phyloP scores from a whole-genome alignment of 2,329 filamentous ascomycete species.

The Pseudopyricularia javanii region DNA sequence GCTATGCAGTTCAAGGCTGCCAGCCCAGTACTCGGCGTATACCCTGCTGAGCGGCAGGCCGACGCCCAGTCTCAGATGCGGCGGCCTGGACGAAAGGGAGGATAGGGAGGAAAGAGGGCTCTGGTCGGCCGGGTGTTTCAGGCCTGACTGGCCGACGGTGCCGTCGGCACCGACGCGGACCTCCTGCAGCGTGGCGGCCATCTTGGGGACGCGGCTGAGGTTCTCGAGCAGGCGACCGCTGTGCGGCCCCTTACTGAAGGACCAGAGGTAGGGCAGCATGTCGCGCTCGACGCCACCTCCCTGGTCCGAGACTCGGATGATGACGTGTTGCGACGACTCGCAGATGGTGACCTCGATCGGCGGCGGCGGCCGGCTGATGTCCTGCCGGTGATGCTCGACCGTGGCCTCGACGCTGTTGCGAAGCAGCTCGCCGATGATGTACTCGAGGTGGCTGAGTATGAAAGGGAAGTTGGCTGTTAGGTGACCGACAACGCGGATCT shows the following conservation, averaged over 20 bases:
- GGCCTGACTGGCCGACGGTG: constrained; percentile 4
- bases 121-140: constrained; percentile 20
- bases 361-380: constrained; percentile 36
- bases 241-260: constrained; percentile 85
- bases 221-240: constrained; percentile 71
- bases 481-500: constrained; percentile 75
- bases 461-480: constrained; percentile 88
- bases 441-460: constrained; percentile 90
- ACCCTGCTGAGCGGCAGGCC: constrained; percentile 86
- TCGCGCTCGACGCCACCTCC: constrained; percentile 84
- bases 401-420: constrained; percentile 91
- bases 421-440: constrained; percentile 89
- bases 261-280: constrained; percentile 84
- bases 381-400: constrained; percentile 42
- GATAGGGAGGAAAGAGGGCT: constrained; percentile 51
- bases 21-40: constrained; percentile 97
- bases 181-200: constrained; percentile 91
- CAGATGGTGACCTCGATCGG: constrained; percentile 92
- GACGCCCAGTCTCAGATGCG: constrained; percentile 81
- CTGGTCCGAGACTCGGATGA: constrained; percentile 90
- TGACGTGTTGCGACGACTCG: constrained; percentile 87
- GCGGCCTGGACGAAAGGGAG: constrained; percentile 69
- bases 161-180: constrained; percentile 36
- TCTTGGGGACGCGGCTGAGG: constrained; percentile 71
- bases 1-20: constrained; percentile 79